Base-by-base conservation (phyloP, 2,329 filamentous ascomycete species). In the Amylocarpus encephaloides region DNA sequence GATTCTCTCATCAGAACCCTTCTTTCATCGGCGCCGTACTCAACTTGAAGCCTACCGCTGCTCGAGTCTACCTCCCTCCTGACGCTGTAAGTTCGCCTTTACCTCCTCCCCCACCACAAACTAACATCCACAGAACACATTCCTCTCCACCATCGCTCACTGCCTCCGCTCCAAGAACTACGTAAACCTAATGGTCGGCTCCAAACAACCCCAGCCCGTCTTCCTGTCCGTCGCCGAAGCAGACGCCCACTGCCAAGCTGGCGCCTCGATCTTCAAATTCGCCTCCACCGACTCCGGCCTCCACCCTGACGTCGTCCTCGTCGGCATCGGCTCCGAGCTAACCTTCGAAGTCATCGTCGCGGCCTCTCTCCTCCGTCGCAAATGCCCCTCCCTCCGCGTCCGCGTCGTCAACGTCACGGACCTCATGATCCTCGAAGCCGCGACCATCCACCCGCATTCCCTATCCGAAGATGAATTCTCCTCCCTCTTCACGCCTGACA, bases 1-100 rank as follows among this genome's bases (percentile, higher is more conserved):
- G 83, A 3, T 85, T 84, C 65, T 83, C 79, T 0, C 81, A 85
- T 59, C 80, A 85, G 62, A 84, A 85, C 53, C 82, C 82, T 6
- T 82, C 78, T 0, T 85, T 86, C 61, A 85, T 85, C 52, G 80
- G 80, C 1, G 76, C 80, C 0, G 79, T 86, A 0, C 68, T 85
- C 12, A 85, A 85, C 51, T 64, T 84, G 40, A 85, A 85, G 62
- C 73, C 82, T 1, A 69, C 70, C 3, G 75, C 76, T 1, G 80
- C 80, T 0, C 68, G 80, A 1, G 78, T 86, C 1, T 86, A 85
- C 58, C 68, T 86, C 1, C 82, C 83, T 1, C 82, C 82, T 0
- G 82, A 86, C 52, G 80, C 79, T 12, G 61, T 61, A 57, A 54
- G 59, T 51, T 11, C 26, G 9, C 26, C 33, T 10, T 34, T 41